Percentiles rank a stretch among this genome's conserved stretches.
Evolutionary conservation across 768 basidiomycete genomes (phyloP).

Genomic region (Psilocybe tampanensis): DNA sequence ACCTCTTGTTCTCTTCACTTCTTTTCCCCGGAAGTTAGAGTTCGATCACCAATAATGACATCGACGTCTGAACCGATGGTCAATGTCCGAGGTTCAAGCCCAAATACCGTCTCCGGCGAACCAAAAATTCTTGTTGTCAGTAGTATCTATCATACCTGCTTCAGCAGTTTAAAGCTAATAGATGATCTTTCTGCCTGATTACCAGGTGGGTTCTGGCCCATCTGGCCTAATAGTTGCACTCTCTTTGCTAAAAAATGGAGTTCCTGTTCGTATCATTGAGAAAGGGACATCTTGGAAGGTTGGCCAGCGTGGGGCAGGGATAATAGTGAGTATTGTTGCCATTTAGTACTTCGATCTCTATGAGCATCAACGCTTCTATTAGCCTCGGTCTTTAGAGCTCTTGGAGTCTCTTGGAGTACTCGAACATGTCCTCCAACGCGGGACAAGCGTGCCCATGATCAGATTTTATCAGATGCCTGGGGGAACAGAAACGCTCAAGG

Average conservation of each 20-base stretch:
- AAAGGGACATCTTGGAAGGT: conserved; percentile 34
- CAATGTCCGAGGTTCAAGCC: too few species aligned
- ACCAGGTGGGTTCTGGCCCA: conserved; percentile 47
- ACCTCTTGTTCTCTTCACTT: too few species aligned
- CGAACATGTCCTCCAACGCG: conserved; percentile 32
- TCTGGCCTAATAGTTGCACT: conserved; percentile 45
- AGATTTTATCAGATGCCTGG: conserved; percentile 36
- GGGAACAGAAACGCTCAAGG: conserved; percentile 24
- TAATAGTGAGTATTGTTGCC: conserved; percentile 27
- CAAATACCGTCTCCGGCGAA: too few species aligned
- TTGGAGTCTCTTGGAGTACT: conserved; percentile 39
- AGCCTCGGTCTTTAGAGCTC: conserved; percentile 48
- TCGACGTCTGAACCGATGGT: too few species aligned
- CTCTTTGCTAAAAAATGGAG: conserved; percentile 40
- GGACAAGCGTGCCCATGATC: conserved; percentile 21
- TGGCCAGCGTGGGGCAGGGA: conserved; percentile 38
- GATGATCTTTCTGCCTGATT: too few species aligned
- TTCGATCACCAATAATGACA: too few species aligned
- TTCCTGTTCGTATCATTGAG: conserved; percentile 56
- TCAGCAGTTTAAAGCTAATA: too few species aligned
- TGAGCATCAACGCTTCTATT: not conserved
- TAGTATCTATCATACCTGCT: too few species aligned
- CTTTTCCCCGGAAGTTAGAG: too few species aligned
- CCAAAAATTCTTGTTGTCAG: too few species aligned
- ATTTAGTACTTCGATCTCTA: not conserved